phyloP scores from a whole-genome alignment of 306 rosid species.

The Quercus berberidifolia region DNA sequence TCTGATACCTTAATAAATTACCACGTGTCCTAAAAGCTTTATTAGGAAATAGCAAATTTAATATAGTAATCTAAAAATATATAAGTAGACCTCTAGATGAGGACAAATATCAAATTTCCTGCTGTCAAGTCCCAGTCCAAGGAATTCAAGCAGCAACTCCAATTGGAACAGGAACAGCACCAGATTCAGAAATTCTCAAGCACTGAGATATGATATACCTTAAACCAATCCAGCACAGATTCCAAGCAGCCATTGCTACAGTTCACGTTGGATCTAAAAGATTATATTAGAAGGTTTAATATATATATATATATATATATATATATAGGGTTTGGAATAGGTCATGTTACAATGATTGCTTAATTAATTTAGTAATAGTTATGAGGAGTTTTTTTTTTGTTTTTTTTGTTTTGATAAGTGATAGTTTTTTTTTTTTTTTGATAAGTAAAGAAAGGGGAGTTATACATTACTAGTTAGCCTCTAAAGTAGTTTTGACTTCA shows the following conservation, averaged over 20 bases:
- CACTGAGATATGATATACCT: not conserved
- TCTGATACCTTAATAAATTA: no score
- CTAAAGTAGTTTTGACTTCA: not conserved
- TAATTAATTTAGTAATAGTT: not conserved
- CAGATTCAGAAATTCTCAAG: not conserved
- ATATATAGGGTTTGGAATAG: no score
- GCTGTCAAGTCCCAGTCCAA: not conserved
- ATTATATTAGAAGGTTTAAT: no score
- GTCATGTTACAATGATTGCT: no score
- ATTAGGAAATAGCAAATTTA: no score
- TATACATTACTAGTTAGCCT: not conserved
- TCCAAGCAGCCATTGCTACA: not conserved
- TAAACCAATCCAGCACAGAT: not conserved
- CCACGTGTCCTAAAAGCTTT: no score
- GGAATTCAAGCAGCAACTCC: not conserved
- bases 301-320: no score
- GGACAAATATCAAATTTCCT: not conserved
- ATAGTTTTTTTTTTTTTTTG: not conserved
- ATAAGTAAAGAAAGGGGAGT: not conserved
- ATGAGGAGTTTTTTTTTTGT: not conserved
- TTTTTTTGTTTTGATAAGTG: no score
- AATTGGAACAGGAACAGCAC: not conserved
- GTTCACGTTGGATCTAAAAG: not conserved
- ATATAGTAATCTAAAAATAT: not conserved
- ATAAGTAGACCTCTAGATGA: not conserved